These are phyloP conservation scores for Dalbergia cultrata DNA, from an alignment of 306 rosid genomes.

Conservation along the genomic window DNA sequence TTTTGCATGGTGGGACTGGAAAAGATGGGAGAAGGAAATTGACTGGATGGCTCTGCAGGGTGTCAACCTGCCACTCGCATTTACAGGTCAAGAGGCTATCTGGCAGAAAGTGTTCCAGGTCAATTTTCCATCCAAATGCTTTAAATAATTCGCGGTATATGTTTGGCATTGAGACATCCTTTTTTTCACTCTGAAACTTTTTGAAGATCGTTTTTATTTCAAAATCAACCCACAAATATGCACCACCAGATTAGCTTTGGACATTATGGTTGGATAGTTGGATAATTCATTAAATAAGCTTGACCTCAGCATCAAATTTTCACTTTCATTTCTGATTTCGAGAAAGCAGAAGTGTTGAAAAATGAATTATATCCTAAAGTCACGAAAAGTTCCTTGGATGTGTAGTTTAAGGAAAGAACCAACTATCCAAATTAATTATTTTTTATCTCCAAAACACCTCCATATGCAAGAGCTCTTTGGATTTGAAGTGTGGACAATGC, in stretches of 20 bases:
- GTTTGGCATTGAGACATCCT: constrained; percentile 27
- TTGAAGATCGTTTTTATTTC: constrained; percentile 4
- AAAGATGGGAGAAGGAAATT: constrained; percentile 94
- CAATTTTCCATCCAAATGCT: constrained; percentile 26
- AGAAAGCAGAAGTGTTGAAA: neutral
- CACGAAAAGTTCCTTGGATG: neutral
- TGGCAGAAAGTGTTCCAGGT: constrained; percentile 93
- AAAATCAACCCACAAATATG: constrained; percentile 1
- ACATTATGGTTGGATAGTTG: neutral
- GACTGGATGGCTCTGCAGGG: constrained; percentile 99
- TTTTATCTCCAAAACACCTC: neutral
- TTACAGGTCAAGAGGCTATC: constrained; percentile 94
- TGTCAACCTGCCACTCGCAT: constrained; percentile 84
- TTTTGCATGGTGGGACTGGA: constrained; percentile 96
- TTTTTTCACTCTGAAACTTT: neutral
- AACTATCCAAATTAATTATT: neutral
- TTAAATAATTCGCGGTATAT: constrained; percentile 1
- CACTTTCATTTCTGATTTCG: constrained; percentile 21
- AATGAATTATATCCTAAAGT: neutral
- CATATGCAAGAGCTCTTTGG: neutral
- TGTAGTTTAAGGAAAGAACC: too few relatives aligned
- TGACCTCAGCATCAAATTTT: too few relatives aligned
- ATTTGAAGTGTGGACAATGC: neutral
- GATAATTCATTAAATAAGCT: too few relatives aligned
- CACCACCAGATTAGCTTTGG: neutral